Conservation (phyloP, 139 green algal species). For the Microglena sp. region DNA sequence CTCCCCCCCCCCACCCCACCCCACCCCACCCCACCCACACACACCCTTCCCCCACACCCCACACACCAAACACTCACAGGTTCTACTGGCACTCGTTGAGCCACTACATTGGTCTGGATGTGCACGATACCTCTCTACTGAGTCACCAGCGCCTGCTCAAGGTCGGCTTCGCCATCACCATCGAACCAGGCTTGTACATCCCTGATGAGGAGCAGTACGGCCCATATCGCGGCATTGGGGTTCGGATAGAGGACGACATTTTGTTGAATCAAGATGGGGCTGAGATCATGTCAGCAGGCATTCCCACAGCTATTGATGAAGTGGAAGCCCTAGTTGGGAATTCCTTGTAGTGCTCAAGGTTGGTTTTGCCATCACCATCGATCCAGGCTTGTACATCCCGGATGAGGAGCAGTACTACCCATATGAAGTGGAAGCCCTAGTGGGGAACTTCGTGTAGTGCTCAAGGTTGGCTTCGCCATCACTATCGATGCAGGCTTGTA, state of each 20-base stretch:
- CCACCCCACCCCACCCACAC: no score
- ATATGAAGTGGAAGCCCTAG: slow-evolving; percentile 5
- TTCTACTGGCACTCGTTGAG: slow-evolving; percentile 72
- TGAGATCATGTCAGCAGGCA: slow-evolving; percentile 1
- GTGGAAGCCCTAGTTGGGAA: neutral
- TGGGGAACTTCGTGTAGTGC: no score
- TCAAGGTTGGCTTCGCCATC: slow-evolving; percentile 56
- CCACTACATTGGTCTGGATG: slow-evolving; percentile 71
- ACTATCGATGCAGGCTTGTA: slow-evolving; percentile 83
- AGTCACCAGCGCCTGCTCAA: slow-evolving; percentile 39
- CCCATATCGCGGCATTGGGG: slow-evolving; percentile 36
- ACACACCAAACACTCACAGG: neutral
- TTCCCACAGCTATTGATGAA: neutral
- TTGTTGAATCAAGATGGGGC: slow-evolving; percentile 28
- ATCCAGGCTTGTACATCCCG: slow-evolving; percentile 81
- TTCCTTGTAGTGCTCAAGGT: slow-evolving; percentile 43
- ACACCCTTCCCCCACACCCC: neutral
- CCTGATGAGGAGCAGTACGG: slow-evolving; percentile 32
- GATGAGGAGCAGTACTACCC: slow-evolving; percentile 21
- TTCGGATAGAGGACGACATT: slow-evolving; percentile 79
- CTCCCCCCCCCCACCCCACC: no score
- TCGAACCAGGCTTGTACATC: slow-evolving; percentile 84
- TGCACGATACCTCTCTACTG: slow-evolving; percentile 64
- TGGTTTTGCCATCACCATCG: slow-evolving; percentile 68
- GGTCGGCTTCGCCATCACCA: slow-evolving; percentile 57